Base-by-base conservation (phyloP, 768 basidiomycete genomes). In the Tylopilus cervinicoccineus region DNA sequence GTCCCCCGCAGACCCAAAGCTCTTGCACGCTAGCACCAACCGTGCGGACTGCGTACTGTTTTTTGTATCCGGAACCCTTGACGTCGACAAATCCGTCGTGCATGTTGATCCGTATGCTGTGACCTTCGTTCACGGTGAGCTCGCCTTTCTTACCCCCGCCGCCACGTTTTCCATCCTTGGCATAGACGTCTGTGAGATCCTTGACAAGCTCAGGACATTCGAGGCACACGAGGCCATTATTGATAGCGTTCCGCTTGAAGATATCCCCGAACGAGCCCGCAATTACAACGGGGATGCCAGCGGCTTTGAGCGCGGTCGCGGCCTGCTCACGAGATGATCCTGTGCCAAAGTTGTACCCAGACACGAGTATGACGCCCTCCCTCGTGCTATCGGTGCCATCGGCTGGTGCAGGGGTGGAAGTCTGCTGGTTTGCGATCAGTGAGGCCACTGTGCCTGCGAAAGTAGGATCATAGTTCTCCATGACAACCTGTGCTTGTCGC, bases 221-320 rank as follows among this genome's bases (percentile, higher is more conserved):
- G 38, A 97, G 69, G 63, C 96, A 96, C 43, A 99, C 90, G 6
- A 99, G 76, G 10, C 93, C 95, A 64, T 99, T 98, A 72, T 99
- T 99, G 72, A 98, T 98, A 16, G 93, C 88, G 67, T 99, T 99
- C 27, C 96, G 84, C 74, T 98, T 97, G 79, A 96, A 99, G 61
- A 98, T 98, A 66, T 99, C 96, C 10, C 96, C 95, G 58, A 99
- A 99, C 26, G 93, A 96, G 28, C 94, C 96, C n/a, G 93, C 93
- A 49, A 99, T 78, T 47, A 99, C 93, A 42, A 96, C 74, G 5
- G 93, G 92, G 5, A 99, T 72, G 14, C 96, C 95, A 0, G 95
- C 90, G 7, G 93, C 81, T 64, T 93, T 93, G 54, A 99, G 83
- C 2, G 96, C 95, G 1, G 96, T 99, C 14, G 96, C 96, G 2